Base-by-base conservation (phyloP, 768 basidiomycete genomes). In the Kwoniella sp. region DNA sequence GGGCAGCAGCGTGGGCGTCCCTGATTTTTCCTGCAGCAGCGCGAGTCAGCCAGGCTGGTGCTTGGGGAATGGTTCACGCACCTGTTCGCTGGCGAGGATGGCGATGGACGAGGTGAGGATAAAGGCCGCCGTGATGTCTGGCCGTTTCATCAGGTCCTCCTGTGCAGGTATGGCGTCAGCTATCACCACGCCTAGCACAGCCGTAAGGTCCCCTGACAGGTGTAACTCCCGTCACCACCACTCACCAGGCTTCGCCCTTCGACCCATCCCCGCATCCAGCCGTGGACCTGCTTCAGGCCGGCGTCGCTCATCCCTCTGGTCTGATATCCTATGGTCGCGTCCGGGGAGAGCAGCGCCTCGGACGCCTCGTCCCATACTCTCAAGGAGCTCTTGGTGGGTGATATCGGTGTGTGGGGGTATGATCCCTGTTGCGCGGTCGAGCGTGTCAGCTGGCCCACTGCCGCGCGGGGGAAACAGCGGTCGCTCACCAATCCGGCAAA, bases 41-140 rank as follows among this genome's bases (percentile, higher is more conserved):
- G 14, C 53, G 9, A 12, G 17, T 45, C 20, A 45, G 33, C 43
- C 17, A 19, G 20, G 20, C 40, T 20, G 19, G 23, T 25, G 23
- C 49, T 20, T 5, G 10, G 14, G 12, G 26, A 17, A 46, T 38
- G 19, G 11, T 25, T 12, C 15, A 50, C 59, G n/a, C 17, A 66
- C 67, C 54, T 71, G 65, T 7, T 56, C 63, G 47, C 62, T 64
- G 7, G 71, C 71, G 12, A 73, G 50, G 33, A 73, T 65, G 26
- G 71, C 71, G 3, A 73, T 58, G 9, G 63, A 66, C 9, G 68
- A 68, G 9, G 65, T 67, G 5, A 73, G 49, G 39, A 73, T 68
- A 60, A 70, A 73, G 31, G 69, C 69, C 3, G 63, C 65, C 7
- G 69, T 73, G 3, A 70, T 62, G 46, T 70, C 71, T 11, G 67